phyloP scores from a whole-genome alignment of 169 alveolate species.

The Theileria annulata region DNA sequence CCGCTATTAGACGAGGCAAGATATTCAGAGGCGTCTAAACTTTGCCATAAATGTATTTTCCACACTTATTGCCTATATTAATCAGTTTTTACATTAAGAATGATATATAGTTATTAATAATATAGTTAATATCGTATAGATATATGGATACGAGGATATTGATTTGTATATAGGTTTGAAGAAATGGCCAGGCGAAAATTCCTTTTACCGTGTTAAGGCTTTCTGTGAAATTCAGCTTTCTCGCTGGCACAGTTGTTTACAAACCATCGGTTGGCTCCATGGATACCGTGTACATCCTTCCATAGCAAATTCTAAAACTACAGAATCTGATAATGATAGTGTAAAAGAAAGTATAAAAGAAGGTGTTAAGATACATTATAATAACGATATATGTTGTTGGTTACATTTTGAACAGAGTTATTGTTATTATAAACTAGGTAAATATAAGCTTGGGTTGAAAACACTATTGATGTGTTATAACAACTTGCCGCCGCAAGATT shows the following conservation, averaged over 20 bases:
- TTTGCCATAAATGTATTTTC: conserved; percentile 29
- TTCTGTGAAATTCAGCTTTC: conserved; percentile 64
- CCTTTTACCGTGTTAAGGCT: conserved; percentile 52
- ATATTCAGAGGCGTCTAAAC: conserved; percentile 43
- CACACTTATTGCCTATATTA: background rate
- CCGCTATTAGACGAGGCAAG: conserved; percentile 30
- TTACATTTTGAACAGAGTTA: conserved; percentile 64
- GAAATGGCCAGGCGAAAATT: conserved; percentile 27
- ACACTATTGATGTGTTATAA: conserved; percentile 33
- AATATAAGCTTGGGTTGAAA: conserved; percentile 39
- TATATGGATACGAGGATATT: too few relatives aligned
- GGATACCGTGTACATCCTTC: conserved; percentile 30
- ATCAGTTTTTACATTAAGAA: background rate
- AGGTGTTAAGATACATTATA: conserved; percentile 43
- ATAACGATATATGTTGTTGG: conserved; percentile 56
- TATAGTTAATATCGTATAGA: too few relatives aligned
- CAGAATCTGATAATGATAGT: background rate
- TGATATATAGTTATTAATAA: too few relatives aligned
- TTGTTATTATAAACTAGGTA: conserved; percentile 52
- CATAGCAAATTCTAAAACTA: background rate
- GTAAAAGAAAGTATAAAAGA: conserved; percentile 9
- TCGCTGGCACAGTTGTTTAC: conserved; percentile 60
- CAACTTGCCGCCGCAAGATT: conserved; percentile 36
- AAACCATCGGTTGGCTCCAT: conserved; percentile 63
- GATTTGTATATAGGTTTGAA: conserved; percentile 19